Conservation (phyloP, 345 rosid species). For the Eucalyptus erythrocorys region DNA sequence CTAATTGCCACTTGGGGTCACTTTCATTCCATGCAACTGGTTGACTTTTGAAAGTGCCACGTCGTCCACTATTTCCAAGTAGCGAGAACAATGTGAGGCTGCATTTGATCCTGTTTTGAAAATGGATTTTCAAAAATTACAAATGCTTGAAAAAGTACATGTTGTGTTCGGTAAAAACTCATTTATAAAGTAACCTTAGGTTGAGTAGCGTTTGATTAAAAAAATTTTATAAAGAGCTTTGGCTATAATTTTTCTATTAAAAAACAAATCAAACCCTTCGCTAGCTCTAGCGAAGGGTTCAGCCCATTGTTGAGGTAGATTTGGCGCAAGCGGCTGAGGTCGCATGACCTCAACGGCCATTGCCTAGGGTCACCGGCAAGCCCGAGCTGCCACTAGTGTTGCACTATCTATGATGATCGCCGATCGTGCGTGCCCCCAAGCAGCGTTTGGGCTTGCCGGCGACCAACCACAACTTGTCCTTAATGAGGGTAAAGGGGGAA, state of each 20-base stretch:
- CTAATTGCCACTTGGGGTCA: background rate
- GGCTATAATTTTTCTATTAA: background rate
- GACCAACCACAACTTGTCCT: background rate
- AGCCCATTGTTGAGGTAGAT: accelerated
- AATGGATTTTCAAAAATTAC: too few species aligned
- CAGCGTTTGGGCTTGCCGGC: accelerated
- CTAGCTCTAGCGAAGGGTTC: background rate
- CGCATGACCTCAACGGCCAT: background rate
- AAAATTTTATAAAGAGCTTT: background rate
- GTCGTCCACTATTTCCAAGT: background rate
- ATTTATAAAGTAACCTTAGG: too few species aligned
- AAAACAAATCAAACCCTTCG: too few species aligned
- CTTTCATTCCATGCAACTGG: background rate
- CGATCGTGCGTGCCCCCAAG: accelerated
- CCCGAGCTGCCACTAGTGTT: background rate
- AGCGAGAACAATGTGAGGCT: background rate
- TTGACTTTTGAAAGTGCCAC: background rate
- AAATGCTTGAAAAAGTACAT: too few species aligned
- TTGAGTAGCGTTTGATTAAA: too few species aligned
- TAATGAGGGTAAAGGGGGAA: background rate
- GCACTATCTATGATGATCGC: background rate
- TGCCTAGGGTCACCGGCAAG: background rate
- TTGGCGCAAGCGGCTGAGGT: accelerated
- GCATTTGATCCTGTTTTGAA: too few species aligned
- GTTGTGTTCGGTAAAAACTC: too few species aligned